phyloP scores from a whole-genome alignment of 2,329 filamentous ascomycete genomes.

The Tolypocladium ophioglossoides region DNA sequence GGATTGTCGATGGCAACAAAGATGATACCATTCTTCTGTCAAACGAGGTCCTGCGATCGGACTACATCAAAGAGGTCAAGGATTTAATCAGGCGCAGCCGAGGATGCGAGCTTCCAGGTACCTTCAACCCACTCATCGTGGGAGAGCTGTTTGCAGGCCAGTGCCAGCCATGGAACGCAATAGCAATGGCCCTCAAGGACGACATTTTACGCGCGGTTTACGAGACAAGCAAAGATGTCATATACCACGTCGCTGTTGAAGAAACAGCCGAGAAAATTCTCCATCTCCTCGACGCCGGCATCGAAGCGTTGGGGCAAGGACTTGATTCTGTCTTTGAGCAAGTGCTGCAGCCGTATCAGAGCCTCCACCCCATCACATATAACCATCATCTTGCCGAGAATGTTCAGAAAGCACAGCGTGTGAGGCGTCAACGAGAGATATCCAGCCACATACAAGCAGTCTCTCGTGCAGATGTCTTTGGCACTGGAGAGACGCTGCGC shows the following conservation, averaged over 20 bases:
- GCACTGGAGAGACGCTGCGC: background rate
- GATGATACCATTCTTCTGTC: background rate
- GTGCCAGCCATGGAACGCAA: conserved; percentile 38
- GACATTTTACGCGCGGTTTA: conserved; percentile 5
- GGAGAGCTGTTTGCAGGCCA: conserved; percentile 50
- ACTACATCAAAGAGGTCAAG: conserved; percentile 12
- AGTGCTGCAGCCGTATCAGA: conserved; percentile 31
- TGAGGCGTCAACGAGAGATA: conserved; percentile 3
- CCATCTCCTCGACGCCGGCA: conserved; percentile 7
- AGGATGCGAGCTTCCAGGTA: conserved; percentile 47
- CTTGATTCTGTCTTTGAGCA: conserved; percentile 30
- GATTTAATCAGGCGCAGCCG: conserved; percentile 10
- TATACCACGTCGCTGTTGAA: conserved; percentile 7
- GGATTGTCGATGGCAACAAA: conserved; percentile 15
- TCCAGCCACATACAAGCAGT: background rate
- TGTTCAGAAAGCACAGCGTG: conserved; percentile 17
- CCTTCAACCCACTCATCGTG: conserved; percentile 49
- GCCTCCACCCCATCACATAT: conserved; percentile 41
- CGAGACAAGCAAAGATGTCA: conserved; percentile 2
- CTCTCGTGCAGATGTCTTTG: conserved; percentile 1
- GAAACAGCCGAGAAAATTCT: conserved; percentile 7
- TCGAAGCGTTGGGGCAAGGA: conserved; percentile 8
- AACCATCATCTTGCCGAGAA: conserved; percentile 34
- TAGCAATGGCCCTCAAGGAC: conserved; percentile 19
- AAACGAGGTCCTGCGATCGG: conserved; percentile 1